Percentiles rank a stretch among this genome's conserved stretches.
phyloP scores from a whole-genome alignment of 306 rosid species.

The Vigna radiata region DNA sequence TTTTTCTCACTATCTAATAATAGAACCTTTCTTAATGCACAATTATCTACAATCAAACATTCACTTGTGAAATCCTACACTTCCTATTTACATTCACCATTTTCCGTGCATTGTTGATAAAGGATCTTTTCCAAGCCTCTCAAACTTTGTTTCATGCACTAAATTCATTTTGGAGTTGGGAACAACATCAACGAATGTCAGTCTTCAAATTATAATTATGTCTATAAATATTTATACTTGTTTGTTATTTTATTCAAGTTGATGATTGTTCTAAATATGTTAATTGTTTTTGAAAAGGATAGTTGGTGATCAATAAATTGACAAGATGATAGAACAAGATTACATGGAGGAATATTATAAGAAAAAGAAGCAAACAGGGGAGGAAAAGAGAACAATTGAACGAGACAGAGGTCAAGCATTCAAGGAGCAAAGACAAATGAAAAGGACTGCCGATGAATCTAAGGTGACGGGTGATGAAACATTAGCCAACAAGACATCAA shows the following conservation, averaged over 20 bases:
- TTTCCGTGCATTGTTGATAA: not conserved
- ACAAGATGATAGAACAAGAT: constrained; percentile 40
- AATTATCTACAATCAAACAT: constrained; percentile 11
- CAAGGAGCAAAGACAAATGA: constrained; percentile 42
- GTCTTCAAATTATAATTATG: constrained; percentile 5
- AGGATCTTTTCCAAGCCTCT: constrained; percentile 8
- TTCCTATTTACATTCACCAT: constrained; percentile 20
- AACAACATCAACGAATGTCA: constrained; percentile 17
- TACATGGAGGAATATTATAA: constrained; percentile 26
- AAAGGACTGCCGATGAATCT: constrained; percentile 29
- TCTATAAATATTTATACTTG: not conserved
- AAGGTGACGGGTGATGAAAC: constrained; percentile 45
- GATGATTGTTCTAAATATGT: not conserved
- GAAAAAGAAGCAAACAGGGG: constrained; percentile 28
- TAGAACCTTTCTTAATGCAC: constrained; percentile 31
- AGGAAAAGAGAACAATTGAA: constrained; percentile 43
- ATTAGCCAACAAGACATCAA: constrained; percentile 22
- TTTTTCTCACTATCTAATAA: constrained; percentile 29
- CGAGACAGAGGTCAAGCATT: constrained; percentile 51
- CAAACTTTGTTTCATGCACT: constrained; percentile 18
- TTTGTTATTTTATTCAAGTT: not conserved
- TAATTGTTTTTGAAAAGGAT: not conserved
- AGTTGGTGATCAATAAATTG: constrained; percentile 21
- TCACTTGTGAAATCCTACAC: constrained; percentile 1
- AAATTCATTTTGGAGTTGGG: not conserved